Base-by-base conservation (phyloP, 2,329 filamentous ascomycete species). In the Cercospora citrullina region DNA sequence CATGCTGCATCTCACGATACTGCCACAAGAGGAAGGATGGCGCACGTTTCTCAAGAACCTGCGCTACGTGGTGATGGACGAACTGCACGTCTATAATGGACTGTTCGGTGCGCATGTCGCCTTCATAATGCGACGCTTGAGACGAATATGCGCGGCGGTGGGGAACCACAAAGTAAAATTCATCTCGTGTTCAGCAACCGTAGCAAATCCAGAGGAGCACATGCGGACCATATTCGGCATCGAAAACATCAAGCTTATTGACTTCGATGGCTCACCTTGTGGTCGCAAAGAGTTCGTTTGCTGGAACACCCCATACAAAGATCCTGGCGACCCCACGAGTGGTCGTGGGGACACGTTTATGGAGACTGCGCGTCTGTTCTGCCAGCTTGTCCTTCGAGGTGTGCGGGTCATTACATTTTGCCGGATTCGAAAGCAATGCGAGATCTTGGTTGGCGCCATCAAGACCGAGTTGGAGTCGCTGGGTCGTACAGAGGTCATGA, bases 221-320 rank as follows among this genome's bases (percentile, higher is more conserved):
- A 98, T 99, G 87, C 90, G 89, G 78, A 92, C 92, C 0, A 91
- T 99, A n/a, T 97, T 98, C 72, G 94, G 94, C 0, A 86, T 97
- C 6, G 87, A 93, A 0, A 84, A 94, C 71, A 92, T 97, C 14
- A 88, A 86, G 67, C 80, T 98, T 55, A 90, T 94, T 0, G 93
- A 97, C 75, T 94, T 91, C 75, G 95, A 99, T 76, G 95, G 95
- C 1, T 97, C 94, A 0, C 95, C 95, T 0, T 93, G 93, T 5
- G 93, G 94, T 0, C 86, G 93, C 23, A 98, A 98, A 77, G 94
- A 98, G 75, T 98, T 98, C 67, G 77, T 99, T 6, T 98, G 94
- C 79, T 99, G 95, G 95, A 98, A 99, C 74, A 97, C 94, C 0
- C 95, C 95, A 0, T 97, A 89, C 79, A 96, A 93, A 77, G 94